Conservation (phyloP, 2,329 filamentous ascomycete genomes). For the Ophiostoma sp. region DNA sequence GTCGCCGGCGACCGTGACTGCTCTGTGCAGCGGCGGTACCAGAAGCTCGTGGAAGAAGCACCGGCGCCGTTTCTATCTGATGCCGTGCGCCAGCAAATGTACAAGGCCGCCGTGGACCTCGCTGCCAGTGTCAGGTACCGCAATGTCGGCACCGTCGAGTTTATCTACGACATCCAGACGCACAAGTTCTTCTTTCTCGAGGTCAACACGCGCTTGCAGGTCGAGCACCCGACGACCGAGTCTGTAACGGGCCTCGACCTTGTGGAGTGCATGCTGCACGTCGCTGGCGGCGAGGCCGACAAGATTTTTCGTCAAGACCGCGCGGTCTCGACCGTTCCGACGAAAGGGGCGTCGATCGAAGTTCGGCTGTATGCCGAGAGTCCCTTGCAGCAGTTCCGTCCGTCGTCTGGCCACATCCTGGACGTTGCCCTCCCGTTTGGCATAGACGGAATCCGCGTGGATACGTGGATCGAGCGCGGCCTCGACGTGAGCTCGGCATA, state of each 20-base stretch:
- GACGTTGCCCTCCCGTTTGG: constrained; percentile 49
- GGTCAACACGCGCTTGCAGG: constrained; percentile 83
- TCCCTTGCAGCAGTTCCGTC: constrained; percentile 52
- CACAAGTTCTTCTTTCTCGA: constrained; percentile 77
- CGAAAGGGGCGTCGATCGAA: constrained; percentile 30
- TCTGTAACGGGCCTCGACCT: constrained; percentile 70
- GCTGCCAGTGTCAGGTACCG: constrained; percentile 30
- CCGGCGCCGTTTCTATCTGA: constrained; percentile 55
- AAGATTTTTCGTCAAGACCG: background rate
- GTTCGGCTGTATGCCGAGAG: constrained; percentile 44
- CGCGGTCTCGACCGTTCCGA: background rate
- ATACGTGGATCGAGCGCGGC: constrained; percentile 59
- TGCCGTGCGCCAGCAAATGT: constrained; percentile 29
- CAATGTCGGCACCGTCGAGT: constrained; percentile 48
- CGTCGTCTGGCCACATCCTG: constrained; percentile 54
- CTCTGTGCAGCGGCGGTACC: constrained; percentile 60
- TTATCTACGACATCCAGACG: constrained; percentile 75
- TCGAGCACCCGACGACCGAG: constrained; percentile 75
- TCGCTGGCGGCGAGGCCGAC: constrained; percentile 28
- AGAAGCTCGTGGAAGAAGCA: constrained; percentile 66
- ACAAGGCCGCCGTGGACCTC: constrained; percentile 29
- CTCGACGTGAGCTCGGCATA: constrained; percentile 45
- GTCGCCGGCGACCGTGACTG: constrained; percentile 62
- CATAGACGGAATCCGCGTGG: constrained; percentile 44
- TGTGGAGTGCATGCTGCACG: constrained; percentile 48